These are phyloP conservation scores for Cryptococcus jaspeensis DNA, from an alignment of 1,284 basidiomycete species.

Conservation along the genomic window DNA sequence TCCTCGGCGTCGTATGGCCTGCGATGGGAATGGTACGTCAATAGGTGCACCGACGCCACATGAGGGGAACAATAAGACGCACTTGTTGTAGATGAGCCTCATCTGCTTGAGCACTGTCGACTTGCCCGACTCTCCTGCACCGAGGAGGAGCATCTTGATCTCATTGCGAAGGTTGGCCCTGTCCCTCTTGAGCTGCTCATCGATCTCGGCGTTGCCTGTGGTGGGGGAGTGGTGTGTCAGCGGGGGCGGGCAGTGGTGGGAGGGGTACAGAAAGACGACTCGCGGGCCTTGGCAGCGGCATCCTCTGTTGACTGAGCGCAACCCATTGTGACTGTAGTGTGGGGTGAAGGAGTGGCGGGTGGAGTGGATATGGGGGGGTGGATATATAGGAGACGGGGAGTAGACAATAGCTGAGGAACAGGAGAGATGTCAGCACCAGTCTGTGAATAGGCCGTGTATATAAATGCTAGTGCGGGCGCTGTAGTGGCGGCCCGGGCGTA, in stretches of 20 bases:
- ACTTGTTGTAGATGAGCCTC: conserved; percentile 81
- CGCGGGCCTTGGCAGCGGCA: conserved; percentile 50
- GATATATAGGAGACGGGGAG: too few relatives aligned
- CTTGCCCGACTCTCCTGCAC: conserved; percentile 87
- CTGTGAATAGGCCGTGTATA: too few relatives aligned
- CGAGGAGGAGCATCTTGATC: conserved; percentile 75
- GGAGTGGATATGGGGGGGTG: background rate
- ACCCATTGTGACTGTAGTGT: conserved; percentile 43
- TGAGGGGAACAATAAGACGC: conserved; percentile 7
- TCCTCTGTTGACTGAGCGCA: conserved; percentile 54
- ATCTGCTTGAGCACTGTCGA: conserved; percentile 94
- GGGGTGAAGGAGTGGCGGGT: background rate
- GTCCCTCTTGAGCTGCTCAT: conserved; percentile 91
- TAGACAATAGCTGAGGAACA: too few relatives aligned
- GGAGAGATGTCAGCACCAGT: too few relatives aligned
- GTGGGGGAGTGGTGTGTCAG: background rate
- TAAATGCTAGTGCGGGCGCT: too few relatives aligned
- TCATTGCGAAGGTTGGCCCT: conserved; percentile 89
- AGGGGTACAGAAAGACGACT: conserved; percentile 21
- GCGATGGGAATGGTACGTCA: conserved; percentile 4
- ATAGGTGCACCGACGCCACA: background rate
- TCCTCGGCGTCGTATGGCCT: conserved; percentile 83
- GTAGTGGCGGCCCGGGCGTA: too few relatives aligned
- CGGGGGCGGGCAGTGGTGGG: background rate
- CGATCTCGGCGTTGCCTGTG: conserved; percentile 82